Conservation (phyloP, 192 early-diverging fungal species). For the Coemansia sp. region DNA sequence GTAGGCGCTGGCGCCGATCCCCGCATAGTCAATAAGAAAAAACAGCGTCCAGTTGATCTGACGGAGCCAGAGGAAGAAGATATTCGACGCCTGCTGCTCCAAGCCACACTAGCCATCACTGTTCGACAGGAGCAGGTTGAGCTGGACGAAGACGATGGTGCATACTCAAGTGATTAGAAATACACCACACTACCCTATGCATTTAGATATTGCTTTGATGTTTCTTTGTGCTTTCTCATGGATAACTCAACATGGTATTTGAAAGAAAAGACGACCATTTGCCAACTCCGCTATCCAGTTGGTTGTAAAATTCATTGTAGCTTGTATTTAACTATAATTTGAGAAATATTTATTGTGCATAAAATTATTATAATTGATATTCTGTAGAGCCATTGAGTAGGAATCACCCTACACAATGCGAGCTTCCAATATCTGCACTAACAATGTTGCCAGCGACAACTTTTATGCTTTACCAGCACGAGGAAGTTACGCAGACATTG, state of each 20-base stretch:
- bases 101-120: slow-evolving; percentile 25
- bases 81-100: slow-evolving; percentile 35
- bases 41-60: slow-evolving; percentile 35
- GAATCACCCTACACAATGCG: too few species aligned
- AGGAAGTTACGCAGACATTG: slow-evolving; percentile 37
- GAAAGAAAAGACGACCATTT: too few species aligned
- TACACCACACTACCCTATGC: neutral
- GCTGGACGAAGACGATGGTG: slow-evolving; percentile 11
- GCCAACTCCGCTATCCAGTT: too few species aligned
- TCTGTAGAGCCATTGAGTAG: too few species aligned
- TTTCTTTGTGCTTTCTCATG: neutral
- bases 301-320: too few species aligned
- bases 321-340: too few species aligned
- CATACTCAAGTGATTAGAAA: slow-evolving; percentile 26
- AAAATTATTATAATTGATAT: too few species aligned
- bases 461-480: slow-evolving; percentile 14
- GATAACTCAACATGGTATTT: too few species aligned
- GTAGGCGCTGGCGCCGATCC: slow-evolving; percentile 59
- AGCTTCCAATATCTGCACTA: too few species aligned
- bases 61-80: slow-evolving; percentile 29
- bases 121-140: slow-evolving; percentile 10
- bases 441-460: too few species aligned
- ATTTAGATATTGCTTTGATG: neutral
- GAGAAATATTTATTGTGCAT: too few species aligned
- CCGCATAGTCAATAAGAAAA: slow-evolving; percentile 34